Conservation (phyloP, 1,284 basidiomycete genomes). For the Cutaneotrichosporon sp. region DNA sequence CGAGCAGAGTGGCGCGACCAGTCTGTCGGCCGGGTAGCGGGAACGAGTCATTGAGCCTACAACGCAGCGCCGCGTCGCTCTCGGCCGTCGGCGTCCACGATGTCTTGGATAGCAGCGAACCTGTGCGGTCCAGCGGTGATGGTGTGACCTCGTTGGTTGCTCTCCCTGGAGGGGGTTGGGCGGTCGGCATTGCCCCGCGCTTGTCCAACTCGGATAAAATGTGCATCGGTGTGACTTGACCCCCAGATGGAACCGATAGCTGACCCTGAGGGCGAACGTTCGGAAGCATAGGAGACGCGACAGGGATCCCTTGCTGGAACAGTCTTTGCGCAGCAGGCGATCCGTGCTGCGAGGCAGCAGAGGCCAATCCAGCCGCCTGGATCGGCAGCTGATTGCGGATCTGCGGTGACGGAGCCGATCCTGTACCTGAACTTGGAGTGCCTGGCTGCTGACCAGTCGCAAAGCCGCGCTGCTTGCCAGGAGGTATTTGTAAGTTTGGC, state of each 20-base stretch:
- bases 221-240: slow-evolving; percentile 23
- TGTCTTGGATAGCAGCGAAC: slow-evolving; percentile 28
- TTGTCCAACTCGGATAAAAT: slow-evolving; percentile 25
- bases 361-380: slow-evolving; percentile 13
- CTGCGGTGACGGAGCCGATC: slow-evolving; percentile 26
- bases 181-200: slow-evolving; percentile 20
- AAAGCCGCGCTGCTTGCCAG: slow-evolving; percentile 36
- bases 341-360: slow-evolving; percentile 3
- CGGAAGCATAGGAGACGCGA: slow-evolving; percentile 19
- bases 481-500: slow-evolving; percentile 42
- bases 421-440: neutral
- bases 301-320: slow-evolving; percentile 43
- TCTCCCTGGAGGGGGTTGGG: slow-evolving; percentile 18
- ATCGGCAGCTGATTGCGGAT: slow-evolving; percentile 22
- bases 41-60: slow-evolving; percentile 28
- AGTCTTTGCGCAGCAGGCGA: slow-evolving; percentile 27
- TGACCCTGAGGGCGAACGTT: slow-evolving; percentile 14
- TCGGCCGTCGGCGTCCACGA: slow-evolving; percentile 38
- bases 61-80: slow-evolving; percentile 32
- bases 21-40: slow-evolving; percentile 20
- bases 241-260: slow-evolving; percentile 17
- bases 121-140: slow-evolving; percentile 26
- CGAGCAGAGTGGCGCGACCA: slow-evolving; percentile 33
- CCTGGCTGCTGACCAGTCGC: slow-evolving; percentile 13
- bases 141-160: slow-evolving; percentile 23